Conservation (phyloP, 495 filamentous ascomycete genomes). For the Lasiosphaeris hirsuta region DNA sequence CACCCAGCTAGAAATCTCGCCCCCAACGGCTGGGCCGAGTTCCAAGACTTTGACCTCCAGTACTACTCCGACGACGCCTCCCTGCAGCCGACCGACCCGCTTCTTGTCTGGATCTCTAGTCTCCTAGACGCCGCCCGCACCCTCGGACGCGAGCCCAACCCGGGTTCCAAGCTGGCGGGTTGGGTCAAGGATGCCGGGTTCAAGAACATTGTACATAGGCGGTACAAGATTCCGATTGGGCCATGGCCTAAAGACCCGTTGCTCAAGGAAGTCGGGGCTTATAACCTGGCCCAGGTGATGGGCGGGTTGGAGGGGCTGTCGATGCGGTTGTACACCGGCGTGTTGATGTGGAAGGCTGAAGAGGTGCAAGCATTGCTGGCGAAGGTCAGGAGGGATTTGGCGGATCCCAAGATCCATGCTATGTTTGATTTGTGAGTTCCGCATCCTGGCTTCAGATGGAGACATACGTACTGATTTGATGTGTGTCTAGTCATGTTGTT, state of each 20-base stretch:
- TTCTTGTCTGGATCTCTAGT: constrained; percentile 23
- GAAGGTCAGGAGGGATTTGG: constrained; percentile 51
- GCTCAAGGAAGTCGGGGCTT: constrained; percentile 47
- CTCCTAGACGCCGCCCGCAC: constrained; percentile 38
- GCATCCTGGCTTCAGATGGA: not conserved
- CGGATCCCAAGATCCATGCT: constrained; percentile 48
- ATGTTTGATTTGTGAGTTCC: constrained; percentile 17
- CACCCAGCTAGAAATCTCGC: constrained; percentile 38
- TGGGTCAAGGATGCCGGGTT: constrained; percentile 53
- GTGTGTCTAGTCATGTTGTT: constrained; percentile 9
- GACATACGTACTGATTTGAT: not conserved
- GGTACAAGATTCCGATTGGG: constrained; percentile 54
- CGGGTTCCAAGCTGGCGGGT: constrained; percentile 32
- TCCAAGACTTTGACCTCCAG: constrained; percentile 51
- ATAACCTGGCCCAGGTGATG: constrained; percentile 33
- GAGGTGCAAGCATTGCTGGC: constrained; percentile 54
- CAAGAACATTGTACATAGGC: constrained; percentile 46
- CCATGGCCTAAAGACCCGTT: constrained; percentile 54
- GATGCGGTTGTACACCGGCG: constrained; percentile 46
- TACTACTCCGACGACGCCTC: constrained; percentile 52
- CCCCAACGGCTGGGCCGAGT: constrained; percentile 60
- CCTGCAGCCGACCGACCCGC: constrained; percentile 35
- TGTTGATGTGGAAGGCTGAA: constrained; percentile 50
- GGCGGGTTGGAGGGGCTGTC: constrained; percentile 43
- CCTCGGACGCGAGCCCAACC: constrained; percentile 20